A percentile compares a stretch with the other conserved stretches of the same genome.
Evolutionary conservation across 2,329 filamentous ascomycete genomes (phyloP).

Genomic region (Phyllosticta citriasiana): DNA sequence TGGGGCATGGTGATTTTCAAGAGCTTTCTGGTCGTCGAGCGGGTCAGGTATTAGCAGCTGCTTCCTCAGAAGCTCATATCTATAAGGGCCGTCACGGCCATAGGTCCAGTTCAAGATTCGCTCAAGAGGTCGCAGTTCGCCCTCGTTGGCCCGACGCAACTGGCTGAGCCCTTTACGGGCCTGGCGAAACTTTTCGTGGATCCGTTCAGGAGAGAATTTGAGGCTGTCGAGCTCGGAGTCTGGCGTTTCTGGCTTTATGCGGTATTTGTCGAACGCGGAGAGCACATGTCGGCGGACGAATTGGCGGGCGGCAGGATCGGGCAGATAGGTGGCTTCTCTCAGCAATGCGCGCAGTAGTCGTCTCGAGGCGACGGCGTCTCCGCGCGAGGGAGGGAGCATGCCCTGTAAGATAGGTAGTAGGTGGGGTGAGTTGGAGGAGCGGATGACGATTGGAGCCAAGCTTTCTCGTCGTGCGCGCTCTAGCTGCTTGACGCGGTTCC

Average conservation of each 20-base stretch:
- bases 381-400: neutral
- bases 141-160: conserved; percentile 46
- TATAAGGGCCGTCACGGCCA: conserved; percentile 45
- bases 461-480: neutral
- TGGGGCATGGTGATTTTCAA: neutral
- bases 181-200: conserved; percentile 1
- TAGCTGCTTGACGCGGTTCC: neutral
- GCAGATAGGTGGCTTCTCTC: conserved; percentile 51
- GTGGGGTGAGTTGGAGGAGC: neutral
- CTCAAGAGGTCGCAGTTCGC: conserved; percentile 40
- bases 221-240: neutral
- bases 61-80: conserved; percentile 35
- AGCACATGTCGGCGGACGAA: conserved; percentile 42
- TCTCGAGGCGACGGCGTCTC: conserved; percentile 1
- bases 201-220: conserved; percentile 5
- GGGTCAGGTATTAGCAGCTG: conserved; percentile 2
- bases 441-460: neutral
- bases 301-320: conserved; percentile 43
- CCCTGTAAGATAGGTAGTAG: too few relatives aligned
- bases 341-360: conserved; percentile 47
- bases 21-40: neutral
- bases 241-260: neutral
- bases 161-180: conserved; percentile 31
- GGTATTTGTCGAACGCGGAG: conserved; percentile 38
- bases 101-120: conserved; percentile 47